phyloP scores from a whole-genome alignment of 441 rosid genomes.

The Macaranga tanarius region DNA sequence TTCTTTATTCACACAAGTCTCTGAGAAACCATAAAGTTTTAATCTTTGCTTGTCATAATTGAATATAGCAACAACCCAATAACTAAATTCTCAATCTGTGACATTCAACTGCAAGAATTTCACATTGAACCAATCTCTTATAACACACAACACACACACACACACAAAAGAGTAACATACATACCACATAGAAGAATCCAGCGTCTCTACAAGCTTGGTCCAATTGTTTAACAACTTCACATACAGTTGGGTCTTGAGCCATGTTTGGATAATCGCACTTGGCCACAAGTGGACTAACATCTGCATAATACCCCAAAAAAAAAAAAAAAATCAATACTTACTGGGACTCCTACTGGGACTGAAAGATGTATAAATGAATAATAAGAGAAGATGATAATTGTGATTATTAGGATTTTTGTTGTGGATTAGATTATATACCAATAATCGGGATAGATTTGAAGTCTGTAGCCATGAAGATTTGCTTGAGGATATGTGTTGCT shows the following conservation, averaged over 20 bases:
- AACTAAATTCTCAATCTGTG: neutral
- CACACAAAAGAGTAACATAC: neutral
- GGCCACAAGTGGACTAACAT: constrained; percentile 54
- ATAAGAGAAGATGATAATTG: neutral
- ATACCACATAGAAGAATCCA: constrained; percentile 92
- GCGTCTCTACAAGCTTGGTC: constrained; percentile 79
- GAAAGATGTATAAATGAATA: neutral
- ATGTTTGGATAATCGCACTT: constrained; percentile 63
- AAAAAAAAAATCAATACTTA: neutral
- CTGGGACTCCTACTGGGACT: neutral
- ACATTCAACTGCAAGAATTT: neutral
- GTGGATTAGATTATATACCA: constrained; percentile 34
- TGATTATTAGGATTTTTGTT: no score
- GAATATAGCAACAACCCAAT: neutral
- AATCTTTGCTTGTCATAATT: neutral
- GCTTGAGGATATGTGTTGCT: neutral
- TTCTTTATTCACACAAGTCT: no score
- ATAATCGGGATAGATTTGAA: constrained; percentile 75
- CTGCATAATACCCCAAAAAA: constrained; percentile 35
- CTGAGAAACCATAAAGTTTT: neutral
- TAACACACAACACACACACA: neutral
- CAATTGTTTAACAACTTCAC: constrained; percentile 52
- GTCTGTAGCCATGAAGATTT: constrained; percentile 58
- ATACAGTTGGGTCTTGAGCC: constrained; percentile 54
- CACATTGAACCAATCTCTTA: neutral